Evolutionary conservation across 139 green algal genomes (phyloP).

Genomic region (Micractinium sp.): DNA sequence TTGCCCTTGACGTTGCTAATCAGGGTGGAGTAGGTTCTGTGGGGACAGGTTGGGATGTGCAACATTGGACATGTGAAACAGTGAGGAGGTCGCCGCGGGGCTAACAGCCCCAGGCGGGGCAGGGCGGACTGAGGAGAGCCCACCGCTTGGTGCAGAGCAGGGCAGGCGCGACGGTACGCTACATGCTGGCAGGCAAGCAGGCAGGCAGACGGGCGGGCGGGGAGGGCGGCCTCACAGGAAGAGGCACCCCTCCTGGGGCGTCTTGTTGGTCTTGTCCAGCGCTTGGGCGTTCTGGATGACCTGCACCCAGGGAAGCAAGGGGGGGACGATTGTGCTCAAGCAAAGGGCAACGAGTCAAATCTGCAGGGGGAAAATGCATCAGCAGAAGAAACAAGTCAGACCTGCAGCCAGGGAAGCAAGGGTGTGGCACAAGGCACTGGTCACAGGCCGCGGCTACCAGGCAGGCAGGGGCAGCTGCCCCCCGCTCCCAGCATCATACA

Average conservation of each 20-base stretch:
- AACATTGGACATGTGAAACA: too few species aligned
- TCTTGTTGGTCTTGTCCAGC: slow-evolving; percentile 79
- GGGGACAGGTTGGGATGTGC: too few species aligned
- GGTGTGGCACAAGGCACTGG: neutral
- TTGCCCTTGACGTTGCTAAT: slow-evolving; percentile 41
- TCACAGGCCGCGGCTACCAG: too few species aligned
- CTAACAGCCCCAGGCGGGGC: too few species aligned
- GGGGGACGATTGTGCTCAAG: neutral
- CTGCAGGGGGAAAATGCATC: neutral
- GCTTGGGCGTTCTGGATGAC: slow-evolving; percentile 56
- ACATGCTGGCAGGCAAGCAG: neutral
- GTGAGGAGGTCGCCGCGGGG: too few species aligned
- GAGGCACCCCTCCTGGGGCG: slow-evolving; percentile 83
- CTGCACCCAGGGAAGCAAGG: neutral
- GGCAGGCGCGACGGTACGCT: neutral
- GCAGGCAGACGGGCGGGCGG: neutral
- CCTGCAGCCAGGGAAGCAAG: neutral
- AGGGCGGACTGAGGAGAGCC: neutral
- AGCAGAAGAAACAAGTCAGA: too few species aligned
- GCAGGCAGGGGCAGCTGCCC: too few species aligned
- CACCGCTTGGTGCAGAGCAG: neutral
- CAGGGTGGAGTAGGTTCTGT: slow-evolving; percentile 86
- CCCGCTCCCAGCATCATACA: too few species aligned
- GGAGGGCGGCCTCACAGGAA: slow-evolving; percentile 70
- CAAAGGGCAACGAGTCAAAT: neutral